Evolutionary conservation across 768 basidiomycete genomes (phyloP).

Genomic region (Leccinum truebloodii): DNA sequence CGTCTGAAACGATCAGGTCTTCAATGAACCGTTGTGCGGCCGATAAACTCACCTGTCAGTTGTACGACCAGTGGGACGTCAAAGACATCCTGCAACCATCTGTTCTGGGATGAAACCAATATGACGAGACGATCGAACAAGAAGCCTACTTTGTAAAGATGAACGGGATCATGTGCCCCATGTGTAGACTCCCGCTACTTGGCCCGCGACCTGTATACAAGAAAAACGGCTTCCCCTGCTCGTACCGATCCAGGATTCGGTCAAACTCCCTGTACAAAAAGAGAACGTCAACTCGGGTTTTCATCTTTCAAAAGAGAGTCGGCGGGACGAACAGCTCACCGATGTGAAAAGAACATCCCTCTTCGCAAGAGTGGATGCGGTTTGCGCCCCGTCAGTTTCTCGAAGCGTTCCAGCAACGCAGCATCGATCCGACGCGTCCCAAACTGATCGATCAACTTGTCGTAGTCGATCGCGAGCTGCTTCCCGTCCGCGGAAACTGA

Average conservation of each 20-base stretch:
- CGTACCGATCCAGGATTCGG: conserved; percentile 91
- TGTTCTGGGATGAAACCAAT: conserved; percentile 31
- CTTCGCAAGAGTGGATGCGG: conserved; percentile 89
- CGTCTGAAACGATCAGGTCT: conserved; percentile 53
- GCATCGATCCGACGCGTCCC: conserved; percentile 83
- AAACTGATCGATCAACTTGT: conserved; percentile 92
- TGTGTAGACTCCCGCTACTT: conserved; percentile 94
- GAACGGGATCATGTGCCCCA: conserved; percentile 98
- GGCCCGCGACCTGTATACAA: conserved; percentile 97
- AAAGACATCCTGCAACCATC: conserved; percentile 97
- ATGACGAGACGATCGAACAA: neutral
- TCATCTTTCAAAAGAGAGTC: neutral
- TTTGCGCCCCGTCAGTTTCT: conserved; percentile 82
- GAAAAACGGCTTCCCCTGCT: conserved; percentile 97
- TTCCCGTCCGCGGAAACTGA: conserved; percentile 85
- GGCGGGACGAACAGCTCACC: conserved; percentile 45
- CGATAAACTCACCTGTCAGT: conserved; percentile 68
- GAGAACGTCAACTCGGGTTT: conserved; percentile 3
- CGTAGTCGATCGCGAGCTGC: conserved; percentile 93
- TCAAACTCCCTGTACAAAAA: conserved; percentile 73
- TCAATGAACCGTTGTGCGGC: neutral
- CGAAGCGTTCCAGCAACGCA: conserved; percentile 83
- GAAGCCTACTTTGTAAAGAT: conserved; percentile 87
- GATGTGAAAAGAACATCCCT: conserved; percentile 97
- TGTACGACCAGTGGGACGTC: conserved; percentile 93